Percentiles rank a stretch among this genome's conserved stretches.
Conservation (phyloP, 768 basidiomycete species). For the Imleria badia region DNA sequence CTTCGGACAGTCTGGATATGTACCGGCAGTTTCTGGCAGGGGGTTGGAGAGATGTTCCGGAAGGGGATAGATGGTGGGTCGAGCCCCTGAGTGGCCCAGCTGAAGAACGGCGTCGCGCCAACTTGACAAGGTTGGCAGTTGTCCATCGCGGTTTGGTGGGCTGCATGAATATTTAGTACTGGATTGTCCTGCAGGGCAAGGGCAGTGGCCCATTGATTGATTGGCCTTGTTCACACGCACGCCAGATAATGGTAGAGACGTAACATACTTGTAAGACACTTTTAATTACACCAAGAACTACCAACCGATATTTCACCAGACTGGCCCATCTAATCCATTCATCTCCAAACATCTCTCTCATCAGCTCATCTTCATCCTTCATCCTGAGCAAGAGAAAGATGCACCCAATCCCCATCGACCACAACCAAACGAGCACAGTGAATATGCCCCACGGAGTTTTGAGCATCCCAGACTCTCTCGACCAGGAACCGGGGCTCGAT, state of each 20-base stretch:
- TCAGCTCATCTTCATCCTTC: conserved; percentile 3
- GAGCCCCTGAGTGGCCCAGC: conserved; percentile 44
- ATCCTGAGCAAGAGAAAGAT: background rate
- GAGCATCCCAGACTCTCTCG: conserved; percentile 5
- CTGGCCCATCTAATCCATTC: conserved; percentile 3
- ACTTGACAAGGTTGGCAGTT: conserved; percentile 8
- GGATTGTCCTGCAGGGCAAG: too few relatives aligned
- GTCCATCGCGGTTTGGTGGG: background rate
- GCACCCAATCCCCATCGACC: background rate
- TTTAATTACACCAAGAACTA: too few relatives aligned
- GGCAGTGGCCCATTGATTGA: too few relatives aligned
- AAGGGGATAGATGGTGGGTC: conserved; percentile 65
- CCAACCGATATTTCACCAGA: background rate
- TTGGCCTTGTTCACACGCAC: too few relatives aligned
- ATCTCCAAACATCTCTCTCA: conserved; percentile 6
- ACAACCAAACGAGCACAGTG: background rate
- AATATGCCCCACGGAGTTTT: background rate
- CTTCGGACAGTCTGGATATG: conserved; percentile 23
- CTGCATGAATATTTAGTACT: conserved; percentile 5
- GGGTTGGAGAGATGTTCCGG: conserved; percentile 60
- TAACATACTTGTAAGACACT: too few relatives aligned
- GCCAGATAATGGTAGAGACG: too few relatives aligned
- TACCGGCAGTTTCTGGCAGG: conserved; percentile 49
- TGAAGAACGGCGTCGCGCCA: conserved; percentile 33
- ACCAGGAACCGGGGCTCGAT: background rate